phyloP scores from a whole-genome alignment of 345 rosid genomes.

The Aquilaria sinensis region DNA sequence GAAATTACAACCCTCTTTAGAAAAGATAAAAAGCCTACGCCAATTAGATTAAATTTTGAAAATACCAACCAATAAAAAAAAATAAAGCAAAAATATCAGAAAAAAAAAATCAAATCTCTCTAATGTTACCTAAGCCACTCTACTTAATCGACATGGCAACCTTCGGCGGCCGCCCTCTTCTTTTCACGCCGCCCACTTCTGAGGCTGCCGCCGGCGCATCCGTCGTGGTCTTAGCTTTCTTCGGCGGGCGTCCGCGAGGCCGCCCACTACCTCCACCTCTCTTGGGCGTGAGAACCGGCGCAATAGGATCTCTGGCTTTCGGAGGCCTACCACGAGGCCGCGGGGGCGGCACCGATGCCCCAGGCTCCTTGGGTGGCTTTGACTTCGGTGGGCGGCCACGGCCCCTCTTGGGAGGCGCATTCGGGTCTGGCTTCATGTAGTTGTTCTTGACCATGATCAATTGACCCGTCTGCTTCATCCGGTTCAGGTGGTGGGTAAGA shows the following conservation, averaged over 20 bases:
- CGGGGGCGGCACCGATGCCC: constrained; percentile 26
- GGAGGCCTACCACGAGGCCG: constrained; percentile 83
- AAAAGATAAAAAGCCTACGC: too few relatives aligned
- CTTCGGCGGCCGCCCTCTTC: too few relatives aligned
- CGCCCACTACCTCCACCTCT: constrained; percentile 23
- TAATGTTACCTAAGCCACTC: too few relatives aligned
- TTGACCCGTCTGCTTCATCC: constrained; percentile 60
- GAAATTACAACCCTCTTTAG: too few relatives aligned
- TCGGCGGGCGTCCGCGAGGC: constrained; percentile 76
- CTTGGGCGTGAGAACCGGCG: constrained; percentile 22
- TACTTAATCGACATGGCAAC: too few relatives aligned
- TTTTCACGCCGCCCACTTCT: too few relatives aligned
- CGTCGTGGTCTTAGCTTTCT: constrained; percentile 31
- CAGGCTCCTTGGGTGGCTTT: constrained; percentile 22
- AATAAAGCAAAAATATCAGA: too few relatives aligned
- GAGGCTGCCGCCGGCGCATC: not conserved
- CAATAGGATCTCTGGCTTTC: constrained; percentile 40
- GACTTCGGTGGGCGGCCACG: constrained; percentile 93
- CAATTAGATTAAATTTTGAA: too few relatives aligned
- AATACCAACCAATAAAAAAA: too few relatives aligned
- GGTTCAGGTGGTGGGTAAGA: constrained; percentile 55
- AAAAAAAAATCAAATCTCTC: too few relatives aligned
- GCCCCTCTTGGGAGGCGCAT: constrained; percentile 80
- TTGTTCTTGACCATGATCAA: constrained; percentile 59
- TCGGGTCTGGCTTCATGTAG: constrained; percentile 68